Conservation (phyloP, 2,329 filamentous ascomycete species). For the Diaporthe destruens region DNA sequence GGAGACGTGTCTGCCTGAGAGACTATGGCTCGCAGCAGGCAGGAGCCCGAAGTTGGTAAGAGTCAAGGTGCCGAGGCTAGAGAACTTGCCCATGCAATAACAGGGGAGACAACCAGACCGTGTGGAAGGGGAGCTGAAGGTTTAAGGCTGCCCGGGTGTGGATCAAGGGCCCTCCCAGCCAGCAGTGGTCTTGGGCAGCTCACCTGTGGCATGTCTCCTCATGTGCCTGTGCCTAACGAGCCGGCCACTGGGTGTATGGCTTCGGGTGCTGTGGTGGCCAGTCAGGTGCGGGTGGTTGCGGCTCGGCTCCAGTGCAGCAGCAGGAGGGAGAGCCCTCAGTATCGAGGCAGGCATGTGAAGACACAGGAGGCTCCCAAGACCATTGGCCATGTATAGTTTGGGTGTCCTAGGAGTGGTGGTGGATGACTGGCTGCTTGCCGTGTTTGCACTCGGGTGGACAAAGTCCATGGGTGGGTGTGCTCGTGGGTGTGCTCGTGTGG, state of each 20-base stretch:
- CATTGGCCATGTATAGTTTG: not conserved
- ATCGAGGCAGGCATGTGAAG: not conserved
- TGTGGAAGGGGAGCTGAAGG: constrained; percentile 17
- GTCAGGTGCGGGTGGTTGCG: not conserved
- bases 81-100: constrained; percentile 33
- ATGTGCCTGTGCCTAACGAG: constrained; percentile 11
- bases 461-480: constrained; percentile 7
- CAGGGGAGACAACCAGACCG: constrained; percentile 12
- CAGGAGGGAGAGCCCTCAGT: not conserved
- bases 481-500: constrained; percentile 18
- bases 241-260: not conserved
- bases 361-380: not conserved
- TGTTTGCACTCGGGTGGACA: not conserved
- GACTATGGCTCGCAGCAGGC: constrained; percentile 34
- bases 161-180: constrained; percentile 6
- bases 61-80: constrained; percentile 18
- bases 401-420: constrained; percentile 14
- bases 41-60: constrained; percentile 18
- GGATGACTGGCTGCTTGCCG: constrained; percentile 1
- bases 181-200: not conserved
- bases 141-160: constrained; percentile 28
- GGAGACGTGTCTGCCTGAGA: constrained; percentile 36
- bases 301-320: constrained; percentile 17
- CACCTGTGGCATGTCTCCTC: constrained; percentile 1
- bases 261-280: not conserved